Percentiles rank a stretch among this genome's conserved stretches.
Conservation (phyloP, 2,329 filamentous ascomycete species). For the Fusarium anguioides region DNA sequence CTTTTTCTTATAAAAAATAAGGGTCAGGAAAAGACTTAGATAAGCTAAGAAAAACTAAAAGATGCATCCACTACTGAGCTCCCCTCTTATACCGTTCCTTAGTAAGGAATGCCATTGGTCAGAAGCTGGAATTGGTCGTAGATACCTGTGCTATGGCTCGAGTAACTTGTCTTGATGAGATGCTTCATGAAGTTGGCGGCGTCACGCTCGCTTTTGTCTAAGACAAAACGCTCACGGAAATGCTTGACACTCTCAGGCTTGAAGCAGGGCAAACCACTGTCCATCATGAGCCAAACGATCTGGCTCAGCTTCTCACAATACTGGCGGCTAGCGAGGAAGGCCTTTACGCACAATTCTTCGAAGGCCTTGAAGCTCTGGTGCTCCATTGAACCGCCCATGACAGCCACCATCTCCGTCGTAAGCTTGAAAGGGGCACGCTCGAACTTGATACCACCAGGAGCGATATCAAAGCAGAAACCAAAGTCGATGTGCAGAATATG, state of each 20-base stretch:
- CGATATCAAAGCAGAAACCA: conserved; percentile 99
- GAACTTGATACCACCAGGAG: conserved; percentile 95
- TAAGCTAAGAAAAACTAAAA: conserved; percentile 3
- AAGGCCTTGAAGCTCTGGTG: conserved; percentile 95
- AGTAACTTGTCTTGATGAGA: conserved; percentile 88
- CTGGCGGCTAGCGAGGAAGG: conserved; percentile 87
- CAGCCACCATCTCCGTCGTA: conserved; percentile 96
- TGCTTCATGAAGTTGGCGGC: conserved; percentile 94
- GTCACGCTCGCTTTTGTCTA: conserved; percentile 91
- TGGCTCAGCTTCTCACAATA: conserved; percentile 90
- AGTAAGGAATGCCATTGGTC: conserved; percentile 98
- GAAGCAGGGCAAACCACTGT: conserved; percentile 96
- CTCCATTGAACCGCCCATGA: conserved; percentile 90
- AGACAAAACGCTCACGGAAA: conserved; percentile 90
- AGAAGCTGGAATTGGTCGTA: conserved; percentile 98
- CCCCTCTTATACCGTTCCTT: conserved; percentile 40
- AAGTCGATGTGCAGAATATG: conserved; percentile 99
- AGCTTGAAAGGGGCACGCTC: conserved; percentile 99
- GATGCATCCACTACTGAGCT: not conserved
- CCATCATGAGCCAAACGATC: conserved; percentile 94
- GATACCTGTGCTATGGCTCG: conserved; percentile 89
- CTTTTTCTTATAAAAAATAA: too few species aligned
- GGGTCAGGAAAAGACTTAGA: not conserved
- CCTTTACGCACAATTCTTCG: conserved; percentile 94
- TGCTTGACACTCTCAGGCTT: conserved; percentile 94